Evolutionary conservation across 352 stramenopile genomes (phyloP).

Genomic region (Phytophthora fragariae): DNA sequence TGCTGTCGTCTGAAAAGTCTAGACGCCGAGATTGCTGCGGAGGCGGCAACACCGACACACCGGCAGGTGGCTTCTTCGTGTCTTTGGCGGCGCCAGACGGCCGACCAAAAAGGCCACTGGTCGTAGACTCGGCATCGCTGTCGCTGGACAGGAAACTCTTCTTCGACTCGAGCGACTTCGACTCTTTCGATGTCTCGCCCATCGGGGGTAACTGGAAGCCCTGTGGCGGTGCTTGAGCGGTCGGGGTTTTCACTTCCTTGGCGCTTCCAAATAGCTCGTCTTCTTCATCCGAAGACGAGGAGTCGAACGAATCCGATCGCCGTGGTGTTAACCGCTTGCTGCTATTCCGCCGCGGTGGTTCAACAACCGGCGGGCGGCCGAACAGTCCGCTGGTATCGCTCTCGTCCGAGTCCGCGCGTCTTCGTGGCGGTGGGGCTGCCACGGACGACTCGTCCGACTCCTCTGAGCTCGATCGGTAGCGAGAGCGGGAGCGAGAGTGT

Average conservation of each 20-base stretch:
- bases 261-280: slow-evolving; percentile 55
- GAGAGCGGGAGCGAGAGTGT: slow-evolving; percentile 5
- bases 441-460: slow-evolving; percentile 49
- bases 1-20: slow-evolving; percentile 65
- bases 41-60: slow-evolving; percentile 28
- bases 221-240: slow-evolving; percentile 21
- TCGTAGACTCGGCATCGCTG: slow-evolving; percentile 45
- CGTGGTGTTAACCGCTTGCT: slow-evolving; percentile 37
- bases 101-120: slow-evolving; percentile 49
- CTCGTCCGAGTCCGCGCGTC: slow-evolving; percentile 32
- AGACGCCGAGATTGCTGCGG: slow-evolving; percentile 33
- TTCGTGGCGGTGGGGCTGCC: slow-evolving; percentile 15
- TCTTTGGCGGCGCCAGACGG: slow-evolving; percentile 31
- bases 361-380: slow-evolving; percentile 37
- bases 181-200: slow-evolving; percentile 25
- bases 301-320: slow-evolving; percentile 57
- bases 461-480: slow-evolving; percentile 45
- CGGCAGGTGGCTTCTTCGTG: slow-evolving; percentile 24
- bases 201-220: slow-evolving; percentile 41
- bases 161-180: slow-evolving; percentile 24
- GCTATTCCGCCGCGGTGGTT: slow-evolving; percentile 18
- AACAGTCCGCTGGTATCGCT: slow-evolving; percentile 74
- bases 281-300: slow-evolving; percentile 50
- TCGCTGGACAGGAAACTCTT: slow-evolving; percentile 50
- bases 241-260: slow-evolving; percentile 26